Evolutionary conservation across 257 asterid genomes (phyloP).

Genomic region (Pogostemon cablin): DNA sequence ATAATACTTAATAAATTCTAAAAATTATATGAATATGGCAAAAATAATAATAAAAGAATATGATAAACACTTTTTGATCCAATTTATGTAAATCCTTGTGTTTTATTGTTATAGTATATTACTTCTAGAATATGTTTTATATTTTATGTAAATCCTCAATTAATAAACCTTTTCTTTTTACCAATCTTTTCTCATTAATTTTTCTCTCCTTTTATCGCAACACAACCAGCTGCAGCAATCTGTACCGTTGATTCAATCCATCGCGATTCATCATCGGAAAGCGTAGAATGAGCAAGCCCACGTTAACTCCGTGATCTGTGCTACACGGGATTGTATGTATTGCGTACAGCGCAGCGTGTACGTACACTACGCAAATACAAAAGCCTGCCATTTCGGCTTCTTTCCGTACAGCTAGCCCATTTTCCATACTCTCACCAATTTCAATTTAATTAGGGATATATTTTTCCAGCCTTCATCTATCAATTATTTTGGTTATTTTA

Average conservation of each 20-base stretch:
- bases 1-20: too few relatives aligned
- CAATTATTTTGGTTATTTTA: not conserved
- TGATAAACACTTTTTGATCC: too few relatives aligned
- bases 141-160: too few relatives aligned
- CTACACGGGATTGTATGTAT: constrained; percentile 16
- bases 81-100: too few relatives aligned
- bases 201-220: not conserved
- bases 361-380: not conserved
- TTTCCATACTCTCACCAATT: constrained; percentile 18
- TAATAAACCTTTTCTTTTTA: too few relatives aligned
- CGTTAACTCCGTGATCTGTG: constrained; percentile 8
- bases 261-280: not conserved
- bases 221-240: constrained; percentile 9
- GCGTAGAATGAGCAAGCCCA: constrained; percentile 16
- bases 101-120: too few relatives aligned
- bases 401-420: constrained; percentile 29
- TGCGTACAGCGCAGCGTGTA: constrained; percentile 24
- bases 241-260: not conserved
- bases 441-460: not conserved
- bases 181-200: too few relatives aligned
- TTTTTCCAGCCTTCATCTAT: not conserved
- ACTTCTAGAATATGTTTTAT: too few relatives aligned
- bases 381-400: constrained; percentile 3
- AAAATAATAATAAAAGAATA: too few relatives aligned
- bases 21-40: too few relatives aligned